Conservation (phyloP, 805 yeast species). For the Citeromyces matritensis region DNA sequence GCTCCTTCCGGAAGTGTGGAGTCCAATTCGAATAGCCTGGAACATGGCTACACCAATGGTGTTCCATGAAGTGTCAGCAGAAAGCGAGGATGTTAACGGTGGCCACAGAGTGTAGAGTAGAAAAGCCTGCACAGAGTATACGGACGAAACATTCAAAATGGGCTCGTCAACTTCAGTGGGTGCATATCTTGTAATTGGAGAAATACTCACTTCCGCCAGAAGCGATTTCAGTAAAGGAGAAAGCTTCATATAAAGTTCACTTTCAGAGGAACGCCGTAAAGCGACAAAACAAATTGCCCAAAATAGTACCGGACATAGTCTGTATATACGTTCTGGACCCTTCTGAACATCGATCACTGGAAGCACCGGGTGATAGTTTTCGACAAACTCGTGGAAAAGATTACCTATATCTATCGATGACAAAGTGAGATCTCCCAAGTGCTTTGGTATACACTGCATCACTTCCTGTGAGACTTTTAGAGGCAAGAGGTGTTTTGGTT, state of each 20-base stretch:
- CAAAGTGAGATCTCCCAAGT: slow-evolving; percentile 54
- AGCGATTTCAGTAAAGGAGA: slow-evolving; percentile 62
- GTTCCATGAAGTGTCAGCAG: slow-evolving; percentile 94
- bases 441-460: slow-evolving; percentile 46
- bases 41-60: slow-evolving; percentile 87
- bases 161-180: slow-evolving; percentile 75
- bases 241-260: slow-evolving; percentile 35
- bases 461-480: slow-evolving; percentile 16
- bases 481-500: background rate
- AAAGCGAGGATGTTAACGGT: slow-evolving; percentile 82
- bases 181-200: slow-evolving; percentile 76
- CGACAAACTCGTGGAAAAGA: slow-evolving; percentile 55
- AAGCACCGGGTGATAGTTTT: slow-evolving; percentile 68
- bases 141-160: slow-evolving; percentile 75
- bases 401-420: slow-evolving; percentile 43
- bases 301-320: slow-evolving; percentile 75
- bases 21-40: slow-evolving; percentile 84
- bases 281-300: slow-evolving; percentile 91
- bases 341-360: slow-evolving; percentile 75
- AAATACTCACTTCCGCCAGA: slow-evolving; percentile 75
- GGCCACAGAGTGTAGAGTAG: slow-evolving; percentile 89
- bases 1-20: slow-evolving; percentile 64
- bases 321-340: slow-evolving; percentile 73
- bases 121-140: slow-evolving; percentile 89
- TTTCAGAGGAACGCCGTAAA: slow-evolving; percentile 41